These are phyloP conservation scores for Dendrostoma leiphaemia DNA, from an alignment of 2,329 filamentous ascomycete genomes.

Conservation along the genomic window DNA sequence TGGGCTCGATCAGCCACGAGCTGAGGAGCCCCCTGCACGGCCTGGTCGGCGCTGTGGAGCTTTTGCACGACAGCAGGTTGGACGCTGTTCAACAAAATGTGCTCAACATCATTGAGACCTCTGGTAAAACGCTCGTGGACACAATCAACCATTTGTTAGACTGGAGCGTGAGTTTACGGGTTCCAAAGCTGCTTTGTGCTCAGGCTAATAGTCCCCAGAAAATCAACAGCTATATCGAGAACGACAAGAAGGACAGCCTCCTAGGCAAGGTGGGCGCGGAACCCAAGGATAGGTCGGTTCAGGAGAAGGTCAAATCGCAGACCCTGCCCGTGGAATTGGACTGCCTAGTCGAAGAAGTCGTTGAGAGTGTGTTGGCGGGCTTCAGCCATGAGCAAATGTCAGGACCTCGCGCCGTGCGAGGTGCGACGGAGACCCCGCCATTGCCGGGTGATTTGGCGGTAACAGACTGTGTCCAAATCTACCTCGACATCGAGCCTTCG, in stretches of 20 bases:
- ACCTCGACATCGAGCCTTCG: slow-evolving; percentile 47
- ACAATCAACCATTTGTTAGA: slow-evolving; percentile 53
- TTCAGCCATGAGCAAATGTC: slow-evolving; percentile 34
- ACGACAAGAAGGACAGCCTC: slow-evolving; percentile 14
- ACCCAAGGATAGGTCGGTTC: slow-evolving; percentile 6
- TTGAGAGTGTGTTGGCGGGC: slow-evolving; percentile 46
- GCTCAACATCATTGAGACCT: slow-evolving; percentile 48
- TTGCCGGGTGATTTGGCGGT: neutral
- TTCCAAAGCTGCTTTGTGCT: no score
- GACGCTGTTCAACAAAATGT: slow-evolving; percentile 45
- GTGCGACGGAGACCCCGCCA: neutral
- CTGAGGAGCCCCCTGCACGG: slow-evolving; percentile 60
- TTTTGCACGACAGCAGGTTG: slow-evolving; percentile 51
- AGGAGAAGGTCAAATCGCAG: neutral
- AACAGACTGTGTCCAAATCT: slow-evolving; percentile 29
- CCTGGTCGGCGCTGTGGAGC: slow-evolving; percentile 52
- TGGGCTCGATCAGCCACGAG: slow-evolving; percentile 61
- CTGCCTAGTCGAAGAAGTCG: slow-evolving; percentile 42
- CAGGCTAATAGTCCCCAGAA: no score
- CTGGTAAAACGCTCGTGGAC: slow-evolving; percentile 49
- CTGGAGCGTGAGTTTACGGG: no score
- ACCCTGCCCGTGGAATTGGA: slow-evolving; percentile 34
- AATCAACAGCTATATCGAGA: slow-evolving; percentile 40
- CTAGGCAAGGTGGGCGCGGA: slow-evolving; percentile 15
- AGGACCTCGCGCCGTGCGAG: slow-evolving; percentile 9